Base-by-base conservation (phyloP, 2,329 filamentous ascomycete genomes). In the Calonectria montana region DNA sequence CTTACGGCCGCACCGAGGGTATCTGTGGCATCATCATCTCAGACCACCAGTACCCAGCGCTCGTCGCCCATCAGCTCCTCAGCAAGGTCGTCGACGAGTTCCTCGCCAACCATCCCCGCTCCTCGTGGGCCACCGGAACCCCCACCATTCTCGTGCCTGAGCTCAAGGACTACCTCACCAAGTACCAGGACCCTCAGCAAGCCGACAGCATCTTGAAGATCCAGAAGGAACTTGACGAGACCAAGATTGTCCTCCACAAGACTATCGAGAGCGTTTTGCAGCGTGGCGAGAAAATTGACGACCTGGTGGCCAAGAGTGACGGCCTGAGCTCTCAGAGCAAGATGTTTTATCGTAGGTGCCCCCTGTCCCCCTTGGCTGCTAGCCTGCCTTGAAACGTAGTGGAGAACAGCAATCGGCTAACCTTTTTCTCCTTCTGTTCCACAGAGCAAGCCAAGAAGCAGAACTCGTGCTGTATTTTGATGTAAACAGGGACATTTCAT, bases 191-290 rank as follows among this genome's bases (percentile, higher is more conserved):
- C 83, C 95, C 96, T 15, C 88, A 92, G 80, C 90, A 97, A 85
- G 96, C 95, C 76, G 95, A 97, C 86, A 96, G 93, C 84, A 97
- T 98, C 82, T 91, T 95, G 88, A 96, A 95, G 89, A 98, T 99
- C 80, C 96, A 98, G 85, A 94, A 95, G 86, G 95, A 99, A 87
- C 89, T 99, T 73, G 96, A 98, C 81, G 96, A 98, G 88, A 98
- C 96, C 73, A 98, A 98, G 90, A 96, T 97, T 81, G 93, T 98
- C 71, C 88, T 99, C 79, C 95, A 98, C 87, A 97, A 98, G 90
- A 98, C 97, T 53, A 98, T 98, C 79, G 94, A 97, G 87, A 94
- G 91, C 80, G 92, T 89, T 65, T 84, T 98, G 80, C 93, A 98
- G 87, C 91, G 97, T 73, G 97, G 96, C 48, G 96, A 98, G 91